These are phyloP conservation scores for Ochetophila trinervis DNA, from an alignment of 306 rosid species.

Conservation along the genomic window DNA sequence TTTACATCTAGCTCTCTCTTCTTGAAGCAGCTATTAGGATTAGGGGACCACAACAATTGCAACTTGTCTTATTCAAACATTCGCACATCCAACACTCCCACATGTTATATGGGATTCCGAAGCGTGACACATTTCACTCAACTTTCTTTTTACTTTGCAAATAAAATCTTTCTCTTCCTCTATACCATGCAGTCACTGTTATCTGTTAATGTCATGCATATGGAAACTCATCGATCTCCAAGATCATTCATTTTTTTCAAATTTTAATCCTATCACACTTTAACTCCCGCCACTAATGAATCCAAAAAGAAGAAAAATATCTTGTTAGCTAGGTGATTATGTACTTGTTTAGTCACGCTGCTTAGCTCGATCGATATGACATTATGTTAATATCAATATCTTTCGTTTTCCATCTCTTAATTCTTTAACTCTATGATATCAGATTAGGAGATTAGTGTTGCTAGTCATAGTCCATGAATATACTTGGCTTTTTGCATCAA, in stretches of 20 bases:
- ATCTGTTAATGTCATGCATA: not conserved
- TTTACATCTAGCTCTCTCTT: not conserved
- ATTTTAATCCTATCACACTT: too few relatives aligned
- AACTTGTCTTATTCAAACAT: slow-evolving; percentile 57
- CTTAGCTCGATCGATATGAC: too few relatives aligned
- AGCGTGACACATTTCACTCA: slow-evolving; percentile 17
- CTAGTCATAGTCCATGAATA: too few relatives aligned
- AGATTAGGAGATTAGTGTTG: too few relatives aligned
- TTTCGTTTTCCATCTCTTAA: too few relatives aligned
- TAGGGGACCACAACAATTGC: slow-evolving; percentile 55
- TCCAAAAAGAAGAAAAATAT: too few relatives aligned
- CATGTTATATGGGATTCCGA: slow-evolving; percentile 46
- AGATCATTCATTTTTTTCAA: too few relatives aligned
- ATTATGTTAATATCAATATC: too few relatives aligned
- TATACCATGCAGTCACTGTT: not conserved
- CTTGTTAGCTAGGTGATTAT: too few relatives aligned
- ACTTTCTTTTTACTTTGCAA: not conserved
- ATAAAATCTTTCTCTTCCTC: slow-evolving; percentile 11
- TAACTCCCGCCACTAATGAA: too few relatives aligned
- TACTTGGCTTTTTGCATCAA: not conserved
- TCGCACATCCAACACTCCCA: slow-evolving; percentile 34
- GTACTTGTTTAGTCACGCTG: too few relatives aligned
- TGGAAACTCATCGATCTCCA: not conserved
- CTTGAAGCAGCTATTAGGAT: not conserved
- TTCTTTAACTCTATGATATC: too few relatives aligned